A percentile compares a stretch with the other conserved stretches of the same genome.
These are phyloP conservation scores for Solanum boliviense DNA, from an alignment of 257 asterid species.

Conservation along the genomic window DNA sequence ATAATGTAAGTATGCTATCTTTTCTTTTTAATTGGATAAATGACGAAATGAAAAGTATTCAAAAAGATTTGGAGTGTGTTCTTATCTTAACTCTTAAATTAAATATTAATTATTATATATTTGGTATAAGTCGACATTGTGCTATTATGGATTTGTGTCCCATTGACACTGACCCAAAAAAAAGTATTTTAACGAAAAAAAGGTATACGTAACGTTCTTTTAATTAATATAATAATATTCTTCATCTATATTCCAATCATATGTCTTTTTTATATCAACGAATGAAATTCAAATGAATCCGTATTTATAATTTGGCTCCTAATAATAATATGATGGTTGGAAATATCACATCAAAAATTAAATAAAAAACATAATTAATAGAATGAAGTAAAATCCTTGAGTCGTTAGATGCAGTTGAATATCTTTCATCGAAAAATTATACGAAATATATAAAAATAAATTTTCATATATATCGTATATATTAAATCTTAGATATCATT, in stretches of 20 bases:
- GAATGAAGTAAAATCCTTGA: neutral
- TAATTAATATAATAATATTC: neutral
- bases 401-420: neutral
- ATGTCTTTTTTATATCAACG: neutral
- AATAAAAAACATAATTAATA: neutral
- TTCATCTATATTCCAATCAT: neutral
- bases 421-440: rapidly evolving
- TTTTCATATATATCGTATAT: neutral
- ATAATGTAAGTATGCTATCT: too few relatives aligned
- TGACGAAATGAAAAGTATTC: neutral
- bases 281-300: neutral
- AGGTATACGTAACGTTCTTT: neutral
- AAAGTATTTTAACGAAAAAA: too few relatives aligned
- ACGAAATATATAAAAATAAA: too few relatives aligned
- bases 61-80: neutral
- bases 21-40: neutral
- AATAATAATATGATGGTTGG: neutral
- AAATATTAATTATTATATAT: too few relatives aligned
- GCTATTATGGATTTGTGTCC: neutral
- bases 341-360: neutral
- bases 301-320: rapidly evolving
- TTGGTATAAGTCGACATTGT: neutral
- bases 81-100: neutral
- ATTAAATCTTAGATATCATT: neutral
- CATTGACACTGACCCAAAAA: neutral